Base-by-base conservation (phyloP, 345 rosid genomes). In the Camelina neglecta region DNA sequence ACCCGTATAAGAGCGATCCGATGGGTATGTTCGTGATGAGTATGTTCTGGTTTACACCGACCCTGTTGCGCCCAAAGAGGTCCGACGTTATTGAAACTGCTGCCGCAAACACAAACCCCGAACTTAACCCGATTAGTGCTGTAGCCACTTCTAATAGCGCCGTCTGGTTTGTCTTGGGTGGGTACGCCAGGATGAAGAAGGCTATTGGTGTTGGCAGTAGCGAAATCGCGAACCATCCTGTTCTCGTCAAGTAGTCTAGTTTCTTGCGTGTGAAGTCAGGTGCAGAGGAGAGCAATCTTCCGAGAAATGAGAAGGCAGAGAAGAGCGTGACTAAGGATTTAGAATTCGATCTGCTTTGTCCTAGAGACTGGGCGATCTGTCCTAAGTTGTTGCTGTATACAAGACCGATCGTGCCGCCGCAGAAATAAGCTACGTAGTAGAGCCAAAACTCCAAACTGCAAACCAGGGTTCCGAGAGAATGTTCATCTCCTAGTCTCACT, bases 381-480 rank as follows among this genome's bases (percentile, higher is more conserved):
- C 98, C 98, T 7, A 93, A 73, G 76, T 90, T 90, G 62, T 89
- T 93, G 84, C 95, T 93, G 70, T 93, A 93, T 20, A 86, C 95
- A 67, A 93, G 81, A 48, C 95, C 97, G 11, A 90, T 81, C 3
- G 97, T 90, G 13, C 88, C 96, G 7, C 95, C 91, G 44, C 90
- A 93, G 63, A 89, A 86, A 69, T 93, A 93, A 4, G 95, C 85
- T 50, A 77, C 1, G 64, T 84, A 90, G 69, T 88, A 90, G 2
- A 89, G 82, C 97, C 98, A 90, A 83, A 93, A 93, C 75, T 93
- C 98, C 80, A 74, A 72, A 42, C 81, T 89, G 9, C 84, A 65
- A 60, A 89, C 80, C 0, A 88, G 70, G 65, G 81, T 24, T 51
- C 78, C 57, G 6, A 82, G 89, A 20, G 90, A 49, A 69, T 89